Evolutionary conservation across 1,284 basidiomycete species (phyloP).

Genomic region (Ceratobasidium sp.): DNA sequence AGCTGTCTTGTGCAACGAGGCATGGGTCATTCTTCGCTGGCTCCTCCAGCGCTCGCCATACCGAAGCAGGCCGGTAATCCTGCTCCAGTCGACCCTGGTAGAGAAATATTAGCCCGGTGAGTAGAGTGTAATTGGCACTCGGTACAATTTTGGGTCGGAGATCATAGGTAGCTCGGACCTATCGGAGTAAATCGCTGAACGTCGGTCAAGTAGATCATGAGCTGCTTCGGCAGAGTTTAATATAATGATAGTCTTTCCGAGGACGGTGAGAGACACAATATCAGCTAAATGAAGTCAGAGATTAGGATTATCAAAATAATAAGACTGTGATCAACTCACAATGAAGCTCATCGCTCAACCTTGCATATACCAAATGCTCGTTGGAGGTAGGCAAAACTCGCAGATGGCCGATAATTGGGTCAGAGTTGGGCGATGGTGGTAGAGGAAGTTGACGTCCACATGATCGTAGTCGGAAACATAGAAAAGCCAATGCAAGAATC

Average conservation of each 20-base stretch:
- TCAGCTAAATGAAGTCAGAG: constrained; percentile 5
- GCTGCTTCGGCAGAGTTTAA: constrained; percentile 32
- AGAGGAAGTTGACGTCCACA: background rate
- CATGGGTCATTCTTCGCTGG: constrained; percentile 32
- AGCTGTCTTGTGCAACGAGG: constrained; percentile 14
- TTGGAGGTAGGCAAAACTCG: background rate
- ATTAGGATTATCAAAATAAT: background rate
- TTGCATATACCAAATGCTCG: constrained; percentile 18
- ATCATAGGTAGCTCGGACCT: constrained; percentile 19
- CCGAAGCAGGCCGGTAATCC: background rate
- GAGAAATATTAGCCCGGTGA: background rate
- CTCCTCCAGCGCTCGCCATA: constrained; percentile 35
- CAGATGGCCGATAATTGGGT: constrained; percentile 32
- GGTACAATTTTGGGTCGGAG: constrained; percentile 12
- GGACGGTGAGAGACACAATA: constrained; percentile 24
- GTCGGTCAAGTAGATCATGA: constrained; percentile 29
- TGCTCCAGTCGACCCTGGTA: constrained; percentile 20
- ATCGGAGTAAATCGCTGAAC: constrained; percentile 38
- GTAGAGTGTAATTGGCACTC: background rate
- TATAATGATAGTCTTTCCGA: constrained; percentile 32
- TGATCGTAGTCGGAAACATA: background rate
- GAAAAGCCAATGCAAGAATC: background rate
- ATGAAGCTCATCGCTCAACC: constrained; percentile 16
- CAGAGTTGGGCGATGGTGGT: constrained; percentile 36
- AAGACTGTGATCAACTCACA: background rate